Percentiles rank a stretch among this genome's conserved stretches.
Conservation (phyloP, 371 early-diverging fungal species). For the Mortierella sp. region DNA sequence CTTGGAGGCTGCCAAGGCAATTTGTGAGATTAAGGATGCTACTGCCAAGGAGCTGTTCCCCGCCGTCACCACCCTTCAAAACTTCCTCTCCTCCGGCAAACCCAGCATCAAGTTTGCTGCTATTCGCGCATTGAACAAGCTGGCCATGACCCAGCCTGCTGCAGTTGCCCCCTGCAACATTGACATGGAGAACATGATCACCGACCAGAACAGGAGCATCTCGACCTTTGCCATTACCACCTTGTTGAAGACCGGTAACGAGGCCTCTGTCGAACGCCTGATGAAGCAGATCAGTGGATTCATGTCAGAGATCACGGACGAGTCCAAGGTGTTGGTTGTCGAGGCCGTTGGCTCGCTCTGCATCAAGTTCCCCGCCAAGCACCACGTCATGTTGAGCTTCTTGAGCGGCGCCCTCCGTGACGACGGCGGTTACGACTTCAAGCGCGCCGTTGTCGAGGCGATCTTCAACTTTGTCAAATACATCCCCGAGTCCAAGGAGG, state of each 20-base stretch:
- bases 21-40: constrained; percentile 90
- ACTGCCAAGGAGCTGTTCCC: constrained; percentile 90
- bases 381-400: constrained; percentile 92
- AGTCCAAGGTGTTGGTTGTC: constrained; percentile 98
- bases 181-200: constrained; percentile 97
- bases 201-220: constrained; percentile 96
- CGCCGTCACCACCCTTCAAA: constrained; percentile 93
- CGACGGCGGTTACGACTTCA: constrained; percentile 98
- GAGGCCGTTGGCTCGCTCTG: constrained; percentile 96
- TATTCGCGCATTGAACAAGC: constrained; percentile 93
- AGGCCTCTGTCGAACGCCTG: constrained; percentile 95
- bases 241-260: constrained; percentile 98
- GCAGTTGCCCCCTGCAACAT: constrained; percentile 95
- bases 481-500: constrained; percentile 94
- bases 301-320: constrained; percentile 98
- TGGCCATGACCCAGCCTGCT: constrained; percentile 89
- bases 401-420: constrained; percentile 94
- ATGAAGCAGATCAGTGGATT: constrained; percentile 98
- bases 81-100: constrained; percentile 93
- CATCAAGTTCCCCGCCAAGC: constrained; percentile 97
- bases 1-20: constrained; percentile 97
- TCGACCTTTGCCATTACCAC: constrained; percentile 99
- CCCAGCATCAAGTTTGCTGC: constrained; percentile 96
- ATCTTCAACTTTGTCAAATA: constrained; percentile 95
- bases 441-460: constrained; percentile 96